Conservation (phyloP, 768 basidiomycete genomes). For the Mycena galopus region DNA sequence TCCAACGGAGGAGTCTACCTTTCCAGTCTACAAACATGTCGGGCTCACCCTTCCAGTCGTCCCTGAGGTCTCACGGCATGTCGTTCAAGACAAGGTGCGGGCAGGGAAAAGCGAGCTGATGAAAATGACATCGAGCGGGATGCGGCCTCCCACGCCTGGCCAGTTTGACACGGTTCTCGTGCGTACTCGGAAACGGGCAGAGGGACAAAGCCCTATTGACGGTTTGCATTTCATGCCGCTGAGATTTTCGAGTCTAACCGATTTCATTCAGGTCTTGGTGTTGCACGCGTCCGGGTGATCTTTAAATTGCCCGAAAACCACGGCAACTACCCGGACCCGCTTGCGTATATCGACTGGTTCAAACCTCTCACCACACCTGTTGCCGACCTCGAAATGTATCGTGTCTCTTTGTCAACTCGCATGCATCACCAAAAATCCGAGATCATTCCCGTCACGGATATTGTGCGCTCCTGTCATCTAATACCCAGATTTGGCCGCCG, state of each 20-base stretch:
- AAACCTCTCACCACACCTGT: background rate
- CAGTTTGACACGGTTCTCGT: too few relatives aligned
- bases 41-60: background rate
- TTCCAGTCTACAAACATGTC: background rate
- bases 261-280: background rate
- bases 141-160: background rate
- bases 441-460: background rate
- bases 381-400: background rate
- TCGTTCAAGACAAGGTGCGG: too few relatives aligned
- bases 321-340: background rate
- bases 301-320: background rate
- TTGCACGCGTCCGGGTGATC: background rate
- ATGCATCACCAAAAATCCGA: background rate
- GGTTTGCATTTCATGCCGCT: too few relatives aligned
- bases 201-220: background rate
- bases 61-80: background rate
- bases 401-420: background rate
- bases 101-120: background rate
- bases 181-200: background rate
- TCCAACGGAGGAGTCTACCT: background rate
- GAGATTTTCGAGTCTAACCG: too few relatives aligned
- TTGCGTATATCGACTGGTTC: slow-evolving; percentile 13
- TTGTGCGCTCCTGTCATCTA: slow-evolving; percentile 1
- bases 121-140: background rate
- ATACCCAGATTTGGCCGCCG: background rate